A percentile compares a stretch with the other conserved stretches of the same genome.
Evolutionary conservation across 768 basidiomycete genomes (phyloP).

Genomic region (Pulveroboletus sp.): DNA sequence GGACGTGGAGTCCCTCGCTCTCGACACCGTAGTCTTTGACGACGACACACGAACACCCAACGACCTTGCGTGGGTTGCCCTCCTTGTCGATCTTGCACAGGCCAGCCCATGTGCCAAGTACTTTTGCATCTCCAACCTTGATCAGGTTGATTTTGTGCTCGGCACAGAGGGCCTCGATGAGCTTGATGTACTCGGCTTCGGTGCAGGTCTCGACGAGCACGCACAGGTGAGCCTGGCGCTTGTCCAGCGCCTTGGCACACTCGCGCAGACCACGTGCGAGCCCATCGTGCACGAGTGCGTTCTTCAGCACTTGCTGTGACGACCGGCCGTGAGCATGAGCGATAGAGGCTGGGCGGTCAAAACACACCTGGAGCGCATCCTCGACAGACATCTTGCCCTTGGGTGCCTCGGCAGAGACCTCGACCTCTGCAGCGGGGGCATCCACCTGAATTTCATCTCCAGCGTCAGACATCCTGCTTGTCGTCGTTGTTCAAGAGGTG

Average conservation of each 20-base stretch:
- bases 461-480: constrained; percentile 88
- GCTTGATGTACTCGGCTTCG: constrained; percentile 99
- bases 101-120: constrained; percentile 97
- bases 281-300: constrained; percentile 95
- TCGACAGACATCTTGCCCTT: constrained; percentile 96
- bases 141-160: constrained; percentile 99
- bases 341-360: neutral
- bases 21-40: constrained; percentile 97
- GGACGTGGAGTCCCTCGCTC: constrained; percentile 90
- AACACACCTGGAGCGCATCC: constrained; percentile 81
- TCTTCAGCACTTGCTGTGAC: constrained; percentile 93
- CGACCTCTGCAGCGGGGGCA: constrained; percentile 57
- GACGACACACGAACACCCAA: constrained; percentile 90
- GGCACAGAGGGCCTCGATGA: constrained; percentile 98
- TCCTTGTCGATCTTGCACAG: constrained; percentile 99
- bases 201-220: constrained; percentile 99
- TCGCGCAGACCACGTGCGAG: constrained; percentile 97
- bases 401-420: constrained; percentile 83
- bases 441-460: constrained; percentile 89
- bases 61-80: constrained; percentile 96
- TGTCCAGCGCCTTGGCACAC: constrained; percentile 97
- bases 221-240: constrained; percentile 96
- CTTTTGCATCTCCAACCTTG: constrained; percentile 98
- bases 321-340: constrained; percentile 4
- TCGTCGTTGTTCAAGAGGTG: constrained; percentile 25